A percentile compares a stretch with the other conserved stretches of the same genome.
Evolutionary conservation across 1,284 basidiomycete genomes (phyloP).

Genomic region (Quambalaria eucalypti): DNA sequence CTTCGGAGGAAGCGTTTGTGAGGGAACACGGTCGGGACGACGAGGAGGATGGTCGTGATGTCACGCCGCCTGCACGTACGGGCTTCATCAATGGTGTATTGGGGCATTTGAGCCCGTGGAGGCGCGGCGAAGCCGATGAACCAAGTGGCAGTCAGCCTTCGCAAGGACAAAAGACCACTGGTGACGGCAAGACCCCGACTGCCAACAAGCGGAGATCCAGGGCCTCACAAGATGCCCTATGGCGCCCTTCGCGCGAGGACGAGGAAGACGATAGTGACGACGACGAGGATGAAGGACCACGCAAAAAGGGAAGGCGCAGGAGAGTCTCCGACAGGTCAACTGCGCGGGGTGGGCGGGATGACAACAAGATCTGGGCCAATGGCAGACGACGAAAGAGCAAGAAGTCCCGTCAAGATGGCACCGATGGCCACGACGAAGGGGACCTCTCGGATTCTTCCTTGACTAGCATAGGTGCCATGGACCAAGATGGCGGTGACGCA

Average conservation of each 20-base stretch:
- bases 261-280: not conserved
- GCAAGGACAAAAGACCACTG: too few relatives aligned
- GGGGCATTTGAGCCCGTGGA: not conserved
- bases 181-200: too few relatives aligned
- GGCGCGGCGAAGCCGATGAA: not conserved
- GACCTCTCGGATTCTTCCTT: conserved; percentile 1
- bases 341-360: conserved; percentile 5
- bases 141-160: too few relatives aligned
- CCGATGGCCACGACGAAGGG: not conserved
- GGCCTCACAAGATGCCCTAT: not conserved
- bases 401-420: not conserved
- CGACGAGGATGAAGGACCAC: not conserved
- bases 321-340: not conserved
- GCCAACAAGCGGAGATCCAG: not conserved
- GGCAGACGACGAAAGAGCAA: not conserved
- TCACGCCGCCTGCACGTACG: not conserved
- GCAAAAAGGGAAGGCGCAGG: not conserved
- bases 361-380: conserved; percentile 11
- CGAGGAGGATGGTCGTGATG: not conserved
- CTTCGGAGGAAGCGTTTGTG: conserved; percentile 2
- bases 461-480: not conserved
- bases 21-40: not conserved
- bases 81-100: not conserved
- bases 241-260: not conserved
- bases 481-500: not conserved